A percentile compares a stretch with the other conserved stretches of the same genome.
Conservation (phyloP, 192 early-diverging fungal species). For the Mortierella hygrophila region DNA sequence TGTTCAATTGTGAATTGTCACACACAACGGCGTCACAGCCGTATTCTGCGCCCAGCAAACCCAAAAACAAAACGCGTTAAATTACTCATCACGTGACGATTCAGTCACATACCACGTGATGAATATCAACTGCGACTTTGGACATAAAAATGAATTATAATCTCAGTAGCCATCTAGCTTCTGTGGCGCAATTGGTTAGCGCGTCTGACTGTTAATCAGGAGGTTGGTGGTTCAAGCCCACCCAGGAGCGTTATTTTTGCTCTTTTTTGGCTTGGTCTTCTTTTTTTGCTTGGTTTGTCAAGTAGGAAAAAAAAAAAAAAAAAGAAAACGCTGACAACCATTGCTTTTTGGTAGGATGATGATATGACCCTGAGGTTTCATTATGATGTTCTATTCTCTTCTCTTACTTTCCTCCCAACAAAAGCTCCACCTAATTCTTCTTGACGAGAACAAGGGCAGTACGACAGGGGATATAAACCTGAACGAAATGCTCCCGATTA, state of each 20-base stretch:
- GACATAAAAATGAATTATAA: too few relatives aligned
- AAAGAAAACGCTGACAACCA: too few relatives aligned
- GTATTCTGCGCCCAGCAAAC: too few relatives aligned
- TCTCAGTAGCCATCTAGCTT: neutral
- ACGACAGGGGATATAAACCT: conserved; percentile 63
- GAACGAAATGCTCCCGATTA: conserved; percentile 79
- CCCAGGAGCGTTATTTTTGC: conserved; percentile 61
- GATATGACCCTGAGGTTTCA: neutral
- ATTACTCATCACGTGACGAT: neutral
- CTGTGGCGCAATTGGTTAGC: conserved; percentile 45
- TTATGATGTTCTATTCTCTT: neutral
- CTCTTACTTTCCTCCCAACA: neutral
- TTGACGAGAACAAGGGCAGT: conserved; percentile 47
- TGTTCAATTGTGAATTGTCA: too few relatives aligned
- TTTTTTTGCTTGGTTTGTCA: neutral
- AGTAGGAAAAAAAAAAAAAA: too few relatives aligned
- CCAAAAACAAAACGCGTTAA: neutral
- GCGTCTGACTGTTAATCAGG: conserved; percentile 74
- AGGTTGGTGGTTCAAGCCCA: conserved; percentile 74
- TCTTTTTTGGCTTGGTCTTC: neutral
- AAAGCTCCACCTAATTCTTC: neutral
- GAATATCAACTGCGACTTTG: too few relatives aligned
- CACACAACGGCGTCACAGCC: too few relatives aligned
- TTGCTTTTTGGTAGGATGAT: too few relatives aligned
- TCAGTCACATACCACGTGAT: too few relatives aligned